phyloP scores from a whole-genome alignment of 371 early-diverging fungal genomes.

The Apophysomyces trapeziformis region DNA sequence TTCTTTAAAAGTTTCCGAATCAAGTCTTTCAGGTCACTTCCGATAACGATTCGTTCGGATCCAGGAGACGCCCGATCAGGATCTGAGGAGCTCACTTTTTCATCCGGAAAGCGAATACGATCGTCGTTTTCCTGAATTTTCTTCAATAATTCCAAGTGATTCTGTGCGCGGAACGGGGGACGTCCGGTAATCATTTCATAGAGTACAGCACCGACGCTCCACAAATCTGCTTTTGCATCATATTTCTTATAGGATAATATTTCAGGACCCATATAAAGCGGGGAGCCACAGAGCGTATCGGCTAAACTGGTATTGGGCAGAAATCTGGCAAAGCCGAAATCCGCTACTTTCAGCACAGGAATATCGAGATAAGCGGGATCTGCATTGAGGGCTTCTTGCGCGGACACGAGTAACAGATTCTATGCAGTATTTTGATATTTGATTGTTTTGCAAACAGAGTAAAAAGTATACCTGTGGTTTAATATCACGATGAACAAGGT shows the following conservation, averaged over 20 bases:
- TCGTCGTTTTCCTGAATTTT: conserved; percentile 87
- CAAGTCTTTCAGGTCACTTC: conserved; percentile 81
- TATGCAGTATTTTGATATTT: conserved; percentile 29
- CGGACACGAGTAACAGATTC: conserved; percentile 78
- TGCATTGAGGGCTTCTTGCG: conserved; percentile 40
- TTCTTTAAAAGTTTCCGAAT: conserved; percentile 81
- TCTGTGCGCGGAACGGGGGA: conserved; percentile 92
- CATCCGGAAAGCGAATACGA: conserved; percentile 85
- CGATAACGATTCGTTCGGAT: conserved; percentile 31
- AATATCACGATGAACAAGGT: conserved; percentile 95
- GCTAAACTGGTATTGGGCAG: conserved; percentile 84
- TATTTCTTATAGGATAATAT: conserved; percentile 92
- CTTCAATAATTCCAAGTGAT: conserved; percentile 88
- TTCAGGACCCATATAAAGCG: conserved; percentile 97
- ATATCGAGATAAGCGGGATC: conserved; percentile 51
- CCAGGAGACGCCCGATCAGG: conserved; percentile 7
- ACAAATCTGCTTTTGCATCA: conserved; percentile 94
- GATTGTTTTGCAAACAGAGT: neutral
- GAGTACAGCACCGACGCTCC: conserved; percentile 95
- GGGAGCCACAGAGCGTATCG: conserved; percentile 95
- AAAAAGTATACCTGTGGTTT: conserved; percentile 83
- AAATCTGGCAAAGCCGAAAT: conserved; percentile 96
- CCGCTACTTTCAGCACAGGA: conserved; percentile 89
- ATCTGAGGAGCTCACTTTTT: conserved; percentile 28
- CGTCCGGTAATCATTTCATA: conserved; percentile 93